Evolutionary conservation across 345 rosid genomes (phyloP).

Genomic region (Carallia brachiata): DNA sequence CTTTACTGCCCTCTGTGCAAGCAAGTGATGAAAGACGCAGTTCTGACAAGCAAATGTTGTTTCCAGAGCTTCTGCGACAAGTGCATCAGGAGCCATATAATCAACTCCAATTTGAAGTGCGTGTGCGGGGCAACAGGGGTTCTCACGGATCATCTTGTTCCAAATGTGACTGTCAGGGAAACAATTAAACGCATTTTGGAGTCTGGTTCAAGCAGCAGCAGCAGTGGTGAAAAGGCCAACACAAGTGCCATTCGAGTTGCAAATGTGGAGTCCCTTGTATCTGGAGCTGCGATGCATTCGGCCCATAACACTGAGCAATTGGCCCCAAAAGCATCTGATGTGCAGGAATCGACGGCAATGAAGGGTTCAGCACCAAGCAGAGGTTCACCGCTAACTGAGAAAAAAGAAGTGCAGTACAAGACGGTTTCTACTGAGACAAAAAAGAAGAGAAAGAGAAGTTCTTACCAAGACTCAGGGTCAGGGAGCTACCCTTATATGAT

Average conservation of each 20-base stretch:
- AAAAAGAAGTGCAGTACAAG: conserved; percentile 29
- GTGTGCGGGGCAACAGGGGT: conserved; percentile 80
- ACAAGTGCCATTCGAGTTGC: conserved; percentile 80
- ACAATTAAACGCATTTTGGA: conserved; percentile 90
- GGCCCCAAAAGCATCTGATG: conserved; percentile 4
- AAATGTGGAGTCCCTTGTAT: conserved; percentile 61
- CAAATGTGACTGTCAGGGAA: conserved; percentile 90
- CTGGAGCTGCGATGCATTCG: conserved; percentile 33
- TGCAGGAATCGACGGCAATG: conserved; percentile 59
- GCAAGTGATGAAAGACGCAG: conserved; percentile 83
- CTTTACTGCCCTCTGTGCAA: conserved; percentile 93
- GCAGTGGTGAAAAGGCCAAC: conserved; percentile 74
- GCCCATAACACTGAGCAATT: no score
- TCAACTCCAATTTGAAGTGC: conserved; percentile 72
- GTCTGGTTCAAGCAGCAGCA: conserved; percentile 44
- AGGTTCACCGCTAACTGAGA: conserved; percentile 30
- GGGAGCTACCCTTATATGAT: conserved; percentile 69
- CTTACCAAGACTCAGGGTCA: conserved; percentile 43
- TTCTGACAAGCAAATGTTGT: conserved; percentile 91
- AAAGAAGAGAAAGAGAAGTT: conserved; percentile 75
- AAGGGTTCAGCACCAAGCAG: conserved; percentile 68
- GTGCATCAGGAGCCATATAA: conserved; percentile 77
- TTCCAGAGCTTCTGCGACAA: conserved; percentile 79
- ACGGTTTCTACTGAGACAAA: conserved; percentile 55
- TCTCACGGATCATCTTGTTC: conserved; percentile 94